Evolutionary conservation across 257 asterid species (phyloP).

Genomic region (Buddleja alternifolia): DNA sequence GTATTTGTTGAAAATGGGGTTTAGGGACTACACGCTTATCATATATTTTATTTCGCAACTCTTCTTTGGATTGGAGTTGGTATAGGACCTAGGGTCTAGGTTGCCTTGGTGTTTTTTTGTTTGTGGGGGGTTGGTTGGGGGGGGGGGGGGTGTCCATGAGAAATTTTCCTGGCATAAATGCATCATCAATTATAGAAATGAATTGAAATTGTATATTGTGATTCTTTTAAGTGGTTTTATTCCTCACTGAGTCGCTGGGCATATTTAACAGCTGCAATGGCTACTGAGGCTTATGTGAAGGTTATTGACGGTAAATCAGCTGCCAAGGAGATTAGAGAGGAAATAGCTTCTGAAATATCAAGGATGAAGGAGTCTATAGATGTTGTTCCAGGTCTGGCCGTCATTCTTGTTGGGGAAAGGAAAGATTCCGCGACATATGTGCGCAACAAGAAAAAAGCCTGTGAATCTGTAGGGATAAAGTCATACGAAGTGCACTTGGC

Average conservation of each 20-base stretch:
- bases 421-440: constrained; percentile 73
- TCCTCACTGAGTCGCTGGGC: constrained; percentile 1
- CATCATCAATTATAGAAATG: not conserved
- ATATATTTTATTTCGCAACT: too few species aligned
- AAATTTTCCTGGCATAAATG: too few species aligned
- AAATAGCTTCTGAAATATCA: constrained; percentile 49
- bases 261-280: constrained; percentile 42
- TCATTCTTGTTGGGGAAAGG: constrained; percentile 66
- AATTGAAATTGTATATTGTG: not conserved
- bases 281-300: constrained; percentile 35
- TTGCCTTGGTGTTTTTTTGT: too few species aligned
- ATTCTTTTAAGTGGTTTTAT: not conserved
- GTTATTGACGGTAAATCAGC: constrained; percentile 58
- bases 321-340: constrained; percentile 60
- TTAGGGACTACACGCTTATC: too few species aligned
- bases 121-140: too few species aligned
- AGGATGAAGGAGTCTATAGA: constrained; percentile 65
- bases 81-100: too few species aligned
- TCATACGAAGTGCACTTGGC: constrained; percentile 60
- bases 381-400: constrained; percentile 67
- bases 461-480: constrained; percentile 57
- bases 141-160: too few species aligned
- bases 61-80: too few species aligned
- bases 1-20: too few species aligned
- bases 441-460: constrained; percentile 65